Evolutionary conservation across 805 yeast species (phyloP).

Genomic region (Starmerella khaoyaiensis): DNA sequence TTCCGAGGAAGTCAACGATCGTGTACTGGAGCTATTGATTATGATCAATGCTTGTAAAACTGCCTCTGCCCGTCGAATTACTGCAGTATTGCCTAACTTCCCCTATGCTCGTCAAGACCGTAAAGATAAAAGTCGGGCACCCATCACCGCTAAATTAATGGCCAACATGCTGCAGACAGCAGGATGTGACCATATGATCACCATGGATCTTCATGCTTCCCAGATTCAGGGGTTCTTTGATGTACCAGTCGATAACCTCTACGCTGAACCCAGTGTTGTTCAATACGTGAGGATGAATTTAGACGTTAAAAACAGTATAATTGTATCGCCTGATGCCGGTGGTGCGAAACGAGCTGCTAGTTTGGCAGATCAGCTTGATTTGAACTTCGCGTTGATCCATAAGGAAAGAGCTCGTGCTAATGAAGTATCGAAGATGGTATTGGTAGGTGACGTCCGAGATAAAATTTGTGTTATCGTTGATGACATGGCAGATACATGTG

Average conservation of each 20-base stretch:
- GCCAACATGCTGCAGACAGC: slow-evolving; percentile 90
- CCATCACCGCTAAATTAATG: slow-evolving; percentile 88
- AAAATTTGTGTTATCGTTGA: slow-evolving; percentile 83
- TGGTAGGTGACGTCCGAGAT: slow-evolving; percentile 85
- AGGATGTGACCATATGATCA: slow-evolving; percentile 91
- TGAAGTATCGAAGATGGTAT: slow-evolving; percentile 92
- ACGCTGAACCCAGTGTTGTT: slow-evolving; percentile 88
- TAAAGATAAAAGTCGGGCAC: slow-evolving; percentile 92
- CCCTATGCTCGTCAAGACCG: slow-evolving; percentile 97
- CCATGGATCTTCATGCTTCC: slow-evolving; percentile 95
- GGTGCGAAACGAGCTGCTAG: slow-evolving; percentile 98
- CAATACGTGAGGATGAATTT: slow-evolving; percentile 63
- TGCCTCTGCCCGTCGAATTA: slow-evolving; percentile 88
- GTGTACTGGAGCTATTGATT: slow-evolving; percentile 73
- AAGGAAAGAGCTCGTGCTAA: slow-evolving; percentile 95
- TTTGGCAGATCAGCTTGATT: slow-evolving; percentile 84
- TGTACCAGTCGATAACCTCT: slow-evolving; percentile 90
- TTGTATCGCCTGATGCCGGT: slow-evolving; percentile 97
- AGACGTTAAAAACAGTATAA: slow-evolving; percentile 48
- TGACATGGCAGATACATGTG: slow-evolving; percentile 99
- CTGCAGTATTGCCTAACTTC: slow-evolving; percentile 91
- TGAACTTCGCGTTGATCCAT: slow-evolving; percentile 91
- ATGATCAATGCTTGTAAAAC: slow-evolving; percentile 90
- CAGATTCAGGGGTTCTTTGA: slow-evolving; percentile 96
- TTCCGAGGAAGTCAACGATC: slow-evolving; percentile 73